Base-by-base conservation (phyloP, 106 monocot species). In the Allium sativum region DNA sequence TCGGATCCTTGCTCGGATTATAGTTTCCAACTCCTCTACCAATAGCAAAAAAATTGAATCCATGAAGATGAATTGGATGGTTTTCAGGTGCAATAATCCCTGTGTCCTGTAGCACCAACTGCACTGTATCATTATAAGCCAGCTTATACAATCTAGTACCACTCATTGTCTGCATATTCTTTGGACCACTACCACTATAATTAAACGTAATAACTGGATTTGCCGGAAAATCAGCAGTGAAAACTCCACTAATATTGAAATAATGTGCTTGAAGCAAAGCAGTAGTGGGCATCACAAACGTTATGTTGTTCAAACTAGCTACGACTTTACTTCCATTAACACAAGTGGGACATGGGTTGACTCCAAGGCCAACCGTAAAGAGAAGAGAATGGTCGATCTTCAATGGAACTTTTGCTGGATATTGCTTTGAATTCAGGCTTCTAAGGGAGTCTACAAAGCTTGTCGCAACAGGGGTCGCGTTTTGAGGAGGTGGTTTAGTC, bases 61-160 rank as follows among this genome's bases (percentile, higher is more conserved):
- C 87, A 41, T 92, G 87, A 48, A 92, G 61, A 70, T 92, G 87
- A 40, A 92, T 61, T 8, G 92, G 92, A 58, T 92, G 92, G 65
- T 56, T 84, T 73, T 87, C 84, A 22, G 81, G 74, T 12, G 81
- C 59, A 13, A 87, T 76, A 41, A 84, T 66, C 54, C 73, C 76
- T 1, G 81, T 84, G 44, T 77, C 87, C 65, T 87, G 92, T 18
- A 92, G 53, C 14, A 92, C 84, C n/a, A 92, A 2, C 57, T 92
- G 78, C 56, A 92, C 92, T 12, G 76, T 71, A 1, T 83, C 55
- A 40, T 87, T 87, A 48, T 74, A 92, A 0, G 74, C 55, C 6
- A 92, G 69, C 45, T 65, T 59, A 15, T 83, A 78, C 15, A 84
- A 21, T 76, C 58, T 84, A 15, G 81, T 78, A 64, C 72, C 75